Base-by-base conservation (phyloP, 2,329 filamentous ascomycete species). In the Epichloe glyceriae region DNA sequence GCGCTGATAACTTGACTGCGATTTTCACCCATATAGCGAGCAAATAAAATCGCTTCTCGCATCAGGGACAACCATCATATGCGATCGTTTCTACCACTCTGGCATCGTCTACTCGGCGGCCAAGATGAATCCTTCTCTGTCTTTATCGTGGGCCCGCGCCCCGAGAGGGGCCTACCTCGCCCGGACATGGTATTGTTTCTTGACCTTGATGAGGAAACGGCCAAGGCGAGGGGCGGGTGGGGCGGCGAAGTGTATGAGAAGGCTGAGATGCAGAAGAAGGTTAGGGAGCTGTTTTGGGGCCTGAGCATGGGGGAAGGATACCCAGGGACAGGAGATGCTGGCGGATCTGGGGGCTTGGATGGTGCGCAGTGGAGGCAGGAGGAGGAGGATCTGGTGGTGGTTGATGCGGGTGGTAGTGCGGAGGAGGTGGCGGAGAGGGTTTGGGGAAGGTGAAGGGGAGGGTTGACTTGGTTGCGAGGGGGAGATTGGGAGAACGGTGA, bases 71-170 rank as follows among this genome's bases (percentile, higher is more conserved):
- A 93, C 81, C 0, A 76, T 98, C 34, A 73, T 98, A 39, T 83
- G 91, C 57, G 93, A 98, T 67, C 83, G 93, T 46, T 98, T 97
- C 71, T 95, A 94, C 65, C 91, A 95, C 72, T 93, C 86, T 19
- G 93, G 93, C 50, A 86, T 90, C 52, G 88, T 96, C 47, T 98
- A 97, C 71, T 88, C 84, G 22, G 88, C 88, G 0, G 91, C 93
- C 3, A 97, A 97, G 64, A 74, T 80, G 43, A 88, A 87, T 58
- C 79, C 83, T 0, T 66, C 72, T 2, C 75, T 96, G 12, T 71
- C 77, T 0, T 72, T 96, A 0, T 68, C 76, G 0, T 98, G 93
- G 90, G 89, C 88, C 7, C 82, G 87, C 58, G 76, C 82, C 15
- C 90, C 1, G 93, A 97, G 60, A 76, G 87, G 14, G 91, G 91